A percentile compares a stretch with the other conserved stretches of the same genome.
phyloP scores from a whole-genome alignment of 2,329 filamentous ascomycete genomes.

The Sclerotiophoma versabilis region DNA sequence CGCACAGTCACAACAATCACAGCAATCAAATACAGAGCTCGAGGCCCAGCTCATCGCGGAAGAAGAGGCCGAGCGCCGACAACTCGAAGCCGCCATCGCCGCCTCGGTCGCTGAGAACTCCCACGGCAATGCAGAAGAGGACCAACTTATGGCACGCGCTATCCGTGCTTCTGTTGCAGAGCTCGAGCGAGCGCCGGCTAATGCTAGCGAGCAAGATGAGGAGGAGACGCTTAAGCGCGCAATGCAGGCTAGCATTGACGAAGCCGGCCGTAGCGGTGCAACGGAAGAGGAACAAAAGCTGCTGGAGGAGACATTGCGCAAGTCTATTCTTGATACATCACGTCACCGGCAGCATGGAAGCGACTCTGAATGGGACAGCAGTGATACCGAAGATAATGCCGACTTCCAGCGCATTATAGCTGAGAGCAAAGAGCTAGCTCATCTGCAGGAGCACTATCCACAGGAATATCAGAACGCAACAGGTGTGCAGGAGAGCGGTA shows the following conservation, averaged over 20 bases:
- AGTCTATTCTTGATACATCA: constrained; percentile 54
- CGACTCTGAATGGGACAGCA: constrained; percentile 39
- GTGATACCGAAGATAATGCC: constrained; percentile 45
- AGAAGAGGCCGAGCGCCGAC: constrained; percentile 59
- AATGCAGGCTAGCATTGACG: constrained; percentile 58
- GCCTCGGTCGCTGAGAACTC: constrained; percentile 71
- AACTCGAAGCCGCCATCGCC: constrained; percentile 76
- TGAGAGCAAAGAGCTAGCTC: constrained; percentile 41
- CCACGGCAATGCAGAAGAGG: constrained; percentile 71
- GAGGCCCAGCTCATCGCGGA: constrained; percentile 32
- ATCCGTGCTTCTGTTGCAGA: constrained; percentile 75
- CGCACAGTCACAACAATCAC: constrained; percentile 20
- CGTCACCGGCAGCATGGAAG: constrained; percentile 23
- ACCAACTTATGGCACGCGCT: constrained; percentile 73
- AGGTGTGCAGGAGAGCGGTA: constrained; percentile 15
- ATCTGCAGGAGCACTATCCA: constrained; percentile 32
- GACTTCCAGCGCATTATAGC: constrained; percentile 47
- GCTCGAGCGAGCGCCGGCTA: constrained; percentile 50
- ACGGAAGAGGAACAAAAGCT: constrained; percentile 48
- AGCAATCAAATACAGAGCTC: constrained; percentile 19
- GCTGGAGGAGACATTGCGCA: constrained; percentile 55
- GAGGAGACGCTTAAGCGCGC: constrained; percentile 58
- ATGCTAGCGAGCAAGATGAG: constrained; percentile 50
- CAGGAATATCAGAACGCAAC: constrained; percentile 24
- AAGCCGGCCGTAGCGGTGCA: constrained; percentile 47